Base-by-base conservation (phyloP, 495 filamentous ascomycete species). In the Astrothelium macrocarpum region DNA sequence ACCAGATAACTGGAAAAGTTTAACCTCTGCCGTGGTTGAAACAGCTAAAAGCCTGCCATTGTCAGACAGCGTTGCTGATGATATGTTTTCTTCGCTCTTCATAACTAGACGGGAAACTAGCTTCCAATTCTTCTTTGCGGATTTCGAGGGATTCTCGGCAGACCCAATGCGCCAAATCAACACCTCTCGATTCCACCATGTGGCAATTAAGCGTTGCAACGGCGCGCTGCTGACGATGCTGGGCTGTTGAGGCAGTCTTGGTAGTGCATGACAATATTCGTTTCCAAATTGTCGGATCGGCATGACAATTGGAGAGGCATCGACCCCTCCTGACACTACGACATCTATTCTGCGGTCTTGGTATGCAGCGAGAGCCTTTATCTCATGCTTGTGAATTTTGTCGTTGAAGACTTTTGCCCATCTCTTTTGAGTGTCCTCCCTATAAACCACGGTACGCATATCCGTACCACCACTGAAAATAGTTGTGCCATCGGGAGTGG, bases 381-480 rank as follows among this genome's bases (percentile, higher is more conserved):
- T 90, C 78, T 99, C 94, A 71, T 97, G 91, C 16, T 81, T 82
- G 70, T 99, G 95, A 70, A 89, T 89, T 70, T 91, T 80, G 63
- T 86, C 78, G 68, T 95, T 90, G 67, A 83, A 85, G n/a, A 89
- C 77, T 75, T 94, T 90, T 14, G 83, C 85, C 95, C 95, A 97
- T 71, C 88, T 80, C 64, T 72, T 72, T 64, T 79, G 81, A 56
- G 82, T 81, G n/a, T 76, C 74, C 7, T 77, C 78, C 74, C 84
- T 84, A 72, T 93, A 96, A 31, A 92, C 76, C 12, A 87, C 87
- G 2, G 93, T 95, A 66, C 87, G 80, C 67, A 90, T 85, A 69
- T 99, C 94, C 75, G 95, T 91, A 32, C 95, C 91, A 59, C 90
- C 91, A 71, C 89, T 95, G 64, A 96, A 77, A n/a, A 97, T 87